These are phyloP conservation scores for Angomonas desouzai DNA, from an alignment of 208 protist species.

Conservation along the genomic window DNA sequence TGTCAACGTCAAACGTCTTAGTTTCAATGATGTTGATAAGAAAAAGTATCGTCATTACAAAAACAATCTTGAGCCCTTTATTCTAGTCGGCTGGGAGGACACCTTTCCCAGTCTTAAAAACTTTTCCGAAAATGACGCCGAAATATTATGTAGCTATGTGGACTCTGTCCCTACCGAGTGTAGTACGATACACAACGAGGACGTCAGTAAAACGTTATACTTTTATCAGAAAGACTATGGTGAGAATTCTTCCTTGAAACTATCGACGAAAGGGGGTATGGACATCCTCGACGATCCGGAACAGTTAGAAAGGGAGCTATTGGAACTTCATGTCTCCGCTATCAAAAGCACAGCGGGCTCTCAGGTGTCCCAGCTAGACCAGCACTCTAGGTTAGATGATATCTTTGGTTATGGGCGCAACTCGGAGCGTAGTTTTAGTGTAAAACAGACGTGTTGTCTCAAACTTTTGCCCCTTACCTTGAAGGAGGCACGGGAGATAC, in stretches of 20 bases:
- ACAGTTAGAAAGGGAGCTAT: slow-evolving; percentile 8
- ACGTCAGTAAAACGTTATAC: slow-evolving; percentile 8
- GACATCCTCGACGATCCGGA: slow-evolving; percentile 23
- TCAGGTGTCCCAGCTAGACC: not conserved
- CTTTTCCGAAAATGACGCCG: slow-evolving; percentile 4
- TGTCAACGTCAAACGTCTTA: not conserved
- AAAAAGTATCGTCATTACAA: slow-evolving; percentile 17
- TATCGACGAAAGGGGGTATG: slow-evolving; percentile 10
- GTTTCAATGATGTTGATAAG: not conserved
- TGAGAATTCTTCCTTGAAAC: not conserved
- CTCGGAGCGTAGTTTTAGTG: not conserved
- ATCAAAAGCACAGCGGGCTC: slow-evolving; percentile 2
- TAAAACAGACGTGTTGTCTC: not conserved
- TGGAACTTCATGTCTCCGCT: slow-evolving; percentile 18
- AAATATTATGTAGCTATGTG: slow-evolving; percentile 5
- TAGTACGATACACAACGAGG: slow-evolving; percentile 6
- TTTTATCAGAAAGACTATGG: not conserved
- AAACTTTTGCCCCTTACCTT: not conserved
- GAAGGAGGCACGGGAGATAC: not conserved
- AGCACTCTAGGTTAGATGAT: not conserved
- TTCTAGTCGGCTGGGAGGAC: slow-evolving; percentile 10
- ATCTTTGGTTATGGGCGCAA: not conserved
- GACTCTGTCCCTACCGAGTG: slow-evolving; percentile 1
- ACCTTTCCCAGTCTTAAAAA: slow-evolving; percentile 5
- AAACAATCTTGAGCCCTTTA: slow-evolving; percentile 13